A percentile compares a stretch with the other conserved stretches of the same genome.
Evolutionary conservation across 768 basidiomycete species (phyloP).

Genomic region (Pluteus cervinus): DNA sequence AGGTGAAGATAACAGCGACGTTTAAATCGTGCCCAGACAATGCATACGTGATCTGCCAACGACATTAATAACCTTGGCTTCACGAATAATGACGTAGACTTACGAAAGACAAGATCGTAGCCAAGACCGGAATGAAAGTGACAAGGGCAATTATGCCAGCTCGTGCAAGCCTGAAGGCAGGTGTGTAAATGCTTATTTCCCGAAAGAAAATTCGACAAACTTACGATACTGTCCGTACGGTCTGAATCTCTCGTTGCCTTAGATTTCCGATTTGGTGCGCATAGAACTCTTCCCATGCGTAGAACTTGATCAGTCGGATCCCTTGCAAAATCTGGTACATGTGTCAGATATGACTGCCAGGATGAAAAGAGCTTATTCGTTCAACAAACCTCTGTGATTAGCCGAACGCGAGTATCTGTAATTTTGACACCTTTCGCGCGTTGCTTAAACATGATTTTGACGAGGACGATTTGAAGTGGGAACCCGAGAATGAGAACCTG

Average conservation of each 20-base stretch:
- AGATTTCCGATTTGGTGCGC: constrained; percentile 32
- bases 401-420: constrained; percentile 60
- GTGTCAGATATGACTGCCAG: not conserved
- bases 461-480: constrained; percentile 51
- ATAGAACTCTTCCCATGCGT: constrained; percentile 55
- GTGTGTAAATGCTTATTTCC: constrained; percentile 3
- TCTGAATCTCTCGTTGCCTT: constrained; percentile 31
- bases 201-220: constrained; percentile 9
- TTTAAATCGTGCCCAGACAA: constrained; percentile 49
- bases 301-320: constrained; percentile 60
- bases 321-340: constrained; percentile 48
- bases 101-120: constrained; percentile 47
- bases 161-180: constrained; percentile 23
- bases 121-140: constrained; percentile 45
- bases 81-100: constrained; percentile 12
- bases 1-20: constrained; percentile 49
- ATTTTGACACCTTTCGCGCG: constrained; percentile 53
- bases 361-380: not conserved
- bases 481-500: constrained; percentile 50
- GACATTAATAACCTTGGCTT: not conserved
- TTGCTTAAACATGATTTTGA: constrained; percentile 45
- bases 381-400: constrained; percentile 51
- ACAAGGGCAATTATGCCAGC: constrained; percentile 37
- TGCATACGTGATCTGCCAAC: constrained; percentile 52
- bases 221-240: constrained; percentile 32